Conservation (phyloP, 805 yeast genomes). For the Cyberlindnera saturnus region DNA sequence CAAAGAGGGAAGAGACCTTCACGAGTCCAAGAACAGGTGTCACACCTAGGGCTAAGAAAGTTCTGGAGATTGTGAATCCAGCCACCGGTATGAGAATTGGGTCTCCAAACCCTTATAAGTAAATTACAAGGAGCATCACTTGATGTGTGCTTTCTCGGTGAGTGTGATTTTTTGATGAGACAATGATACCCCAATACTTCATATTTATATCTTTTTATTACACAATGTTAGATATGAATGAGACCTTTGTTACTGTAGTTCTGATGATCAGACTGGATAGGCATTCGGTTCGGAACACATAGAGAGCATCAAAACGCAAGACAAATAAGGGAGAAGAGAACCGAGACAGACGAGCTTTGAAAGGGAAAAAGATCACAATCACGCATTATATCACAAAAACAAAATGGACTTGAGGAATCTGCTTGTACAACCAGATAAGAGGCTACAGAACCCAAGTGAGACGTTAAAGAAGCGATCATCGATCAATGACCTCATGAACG, state of each 20-base stretch:
- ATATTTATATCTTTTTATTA: too few species aligned
- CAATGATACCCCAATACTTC: too few species aligned
- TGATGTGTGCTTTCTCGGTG: background rate
- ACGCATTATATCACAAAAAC: background rate
- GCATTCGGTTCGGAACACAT: too few species aligned
- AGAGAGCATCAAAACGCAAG: too few species aligned
- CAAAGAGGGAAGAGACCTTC: constrained; percentile 1
- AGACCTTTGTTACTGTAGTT: too few species aligned
- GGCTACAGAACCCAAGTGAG: constrained; percentile 3
- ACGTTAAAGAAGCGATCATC: constrained; percentile 13
- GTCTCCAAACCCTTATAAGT: constrained; percentile 37
- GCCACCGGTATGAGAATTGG: constrained; percentile 51
- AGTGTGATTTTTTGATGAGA: background rate
- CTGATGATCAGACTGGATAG: too few species aligned
- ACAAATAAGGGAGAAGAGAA: background rate
- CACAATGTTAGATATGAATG: too few species aligned
- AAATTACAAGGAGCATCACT: background rate
- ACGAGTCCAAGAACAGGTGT: constrained; percentile 36
- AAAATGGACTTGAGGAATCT: constrained; percentile 19
- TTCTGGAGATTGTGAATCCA: constrained; percentile 58
- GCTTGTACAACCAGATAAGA: constrained; percentile 7
- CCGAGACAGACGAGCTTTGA: background rate
- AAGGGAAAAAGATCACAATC: background rate
- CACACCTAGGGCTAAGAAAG: constrained; percentile 55
- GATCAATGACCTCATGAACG: constrained; percentile 17